phyloP scores from a whole-genome alignment of 1,284 basidiomycete genomes.

The Cryptococcus floricola region DNA sequence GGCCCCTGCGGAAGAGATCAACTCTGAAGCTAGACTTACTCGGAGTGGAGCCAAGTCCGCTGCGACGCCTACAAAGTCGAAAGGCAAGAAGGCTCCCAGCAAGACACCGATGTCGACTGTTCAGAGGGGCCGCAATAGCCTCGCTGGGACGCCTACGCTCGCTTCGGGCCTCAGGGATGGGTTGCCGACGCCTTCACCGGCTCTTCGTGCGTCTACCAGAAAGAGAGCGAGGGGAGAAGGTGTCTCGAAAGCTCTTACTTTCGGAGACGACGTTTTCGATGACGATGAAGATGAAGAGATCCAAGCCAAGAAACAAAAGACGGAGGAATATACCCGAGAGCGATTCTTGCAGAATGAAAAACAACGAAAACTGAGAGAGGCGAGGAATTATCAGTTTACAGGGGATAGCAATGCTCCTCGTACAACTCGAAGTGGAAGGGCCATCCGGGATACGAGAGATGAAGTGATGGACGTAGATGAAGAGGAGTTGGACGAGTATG shows the following conservation, averaged over 20 bases:
- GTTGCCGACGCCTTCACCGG: constrained; percentile 16
- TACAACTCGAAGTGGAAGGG: constrained; percentile 39
- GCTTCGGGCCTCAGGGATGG: constrained; percentile 7
- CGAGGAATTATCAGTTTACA: constrained; percentile 45
- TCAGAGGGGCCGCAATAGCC: background rate
- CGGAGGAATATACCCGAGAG: constrained; percentile 4
- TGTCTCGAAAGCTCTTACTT: constrained; percentile 7
- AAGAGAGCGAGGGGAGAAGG: background rate
- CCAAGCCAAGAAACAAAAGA: background rate
- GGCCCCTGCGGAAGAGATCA: background rate
- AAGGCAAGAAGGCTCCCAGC: background rate
- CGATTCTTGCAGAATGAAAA: constrained; percentile 44
- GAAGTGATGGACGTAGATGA: constrained; percentile 2
- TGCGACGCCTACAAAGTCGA: constrained; percentile 1
- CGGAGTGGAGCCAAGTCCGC: background rate
- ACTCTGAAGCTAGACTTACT: background rate
- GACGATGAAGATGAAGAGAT: background rate
- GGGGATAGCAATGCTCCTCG: constrained; percentile 44
- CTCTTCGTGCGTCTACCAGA: background rate
- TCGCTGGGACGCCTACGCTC: constrained; percentile 10
- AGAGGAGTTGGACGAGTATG: constrained; percentile 25
- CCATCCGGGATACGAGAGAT: constrained; percentile 16
- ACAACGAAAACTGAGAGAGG: constrained; percentile 38
- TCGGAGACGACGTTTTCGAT: constrained; percentile 12
- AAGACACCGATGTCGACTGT: background rate